Conservation (phyloP, 1,139 yeast genomes). For the Saccharomyces hybrid region DNA sequence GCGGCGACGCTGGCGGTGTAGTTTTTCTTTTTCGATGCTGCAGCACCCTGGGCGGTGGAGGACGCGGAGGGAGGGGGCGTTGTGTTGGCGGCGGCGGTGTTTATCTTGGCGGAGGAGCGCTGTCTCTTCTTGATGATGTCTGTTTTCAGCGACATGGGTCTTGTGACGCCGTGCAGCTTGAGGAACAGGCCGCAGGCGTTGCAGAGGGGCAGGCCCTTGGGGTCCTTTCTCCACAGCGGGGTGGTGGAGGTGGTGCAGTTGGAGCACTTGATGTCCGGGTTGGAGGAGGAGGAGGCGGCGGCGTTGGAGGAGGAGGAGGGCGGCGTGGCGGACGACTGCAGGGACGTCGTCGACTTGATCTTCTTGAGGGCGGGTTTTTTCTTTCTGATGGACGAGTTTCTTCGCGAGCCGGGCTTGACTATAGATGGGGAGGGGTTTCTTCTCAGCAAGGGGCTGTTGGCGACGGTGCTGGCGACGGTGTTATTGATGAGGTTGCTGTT, state of each 20-base stretch:
- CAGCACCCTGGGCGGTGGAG: not conserved
- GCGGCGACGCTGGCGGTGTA: not conserved
- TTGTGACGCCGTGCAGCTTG: conserved; percentile 86
- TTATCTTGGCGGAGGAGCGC: conserved; percentile 20
- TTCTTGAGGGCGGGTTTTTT: not conserved
- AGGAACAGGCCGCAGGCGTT: conserved; percentile 92
- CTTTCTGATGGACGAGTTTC: not conserved
- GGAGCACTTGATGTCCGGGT: conserved; percentile 43
- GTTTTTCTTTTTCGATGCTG: not conserved
- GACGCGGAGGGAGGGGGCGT: not conserved
- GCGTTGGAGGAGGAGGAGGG: not conserved
- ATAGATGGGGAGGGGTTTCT: not conserved
- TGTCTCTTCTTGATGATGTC: conserved; percentile 83
- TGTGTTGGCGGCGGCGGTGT: not conserved
- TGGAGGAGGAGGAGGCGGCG: not conserved
- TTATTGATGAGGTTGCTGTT: not conserved
- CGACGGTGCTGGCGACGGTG: too few relatives aligned
- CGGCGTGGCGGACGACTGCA: not conserved
- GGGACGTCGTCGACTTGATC: not conserved
- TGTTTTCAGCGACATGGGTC: conserved; percentile 84
- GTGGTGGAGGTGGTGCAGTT: conserved; percentile 92
- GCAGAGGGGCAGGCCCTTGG: conserved; percentile 86
- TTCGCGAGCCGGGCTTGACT: not conserved
- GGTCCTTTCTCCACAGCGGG: conserved; percentile 91
- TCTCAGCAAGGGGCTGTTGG: not conserved